Evolutionary conservation across 2,329 filamentous ascomycete genomes (phyloP).

Genomic region (Penicillium sp.): DNA sequence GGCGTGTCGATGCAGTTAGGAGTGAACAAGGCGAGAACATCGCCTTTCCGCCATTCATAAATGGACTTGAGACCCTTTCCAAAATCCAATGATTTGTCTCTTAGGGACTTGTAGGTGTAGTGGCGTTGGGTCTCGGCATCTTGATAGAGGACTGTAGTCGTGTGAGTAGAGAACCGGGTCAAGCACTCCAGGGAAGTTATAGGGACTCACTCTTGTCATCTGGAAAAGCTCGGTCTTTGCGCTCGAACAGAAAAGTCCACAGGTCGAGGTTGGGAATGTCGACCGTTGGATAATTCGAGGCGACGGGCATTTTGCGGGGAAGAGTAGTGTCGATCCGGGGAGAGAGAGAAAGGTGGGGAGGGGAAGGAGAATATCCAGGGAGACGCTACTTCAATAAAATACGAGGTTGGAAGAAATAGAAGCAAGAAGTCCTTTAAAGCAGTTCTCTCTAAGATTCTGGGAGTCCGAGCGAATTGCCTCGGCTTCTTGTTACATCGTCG

Average conservation of each 20-base stretch:
- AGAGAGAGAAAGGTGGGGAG: neutral
- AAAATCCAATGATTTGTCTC: conserved; percentile 63
- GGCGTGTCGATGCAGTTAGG: conserved; percentile 84
- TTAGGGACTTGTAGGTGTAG: conserved; percentile 67
- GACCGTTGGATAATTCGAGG: conserved; percentile 59
- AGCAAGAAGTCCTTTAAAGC: too few species aligned
- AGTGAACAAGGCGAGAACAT: conserved; percentile 75
- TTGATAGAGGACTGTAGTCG: conserved; percentile 63
- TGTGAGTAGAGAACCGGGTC: neutral
- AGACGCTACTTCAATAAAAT: too few species aligned
- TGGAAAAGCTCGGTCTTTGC: conserved; percentile 57
- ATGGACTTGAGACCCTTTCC: conserved; percentile 68
- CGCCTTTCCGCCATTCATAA: conserved; percentile 75
- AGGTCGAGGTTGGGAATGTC: conserved; percentile 69
- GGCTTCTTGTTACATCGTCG: too few species aligned
- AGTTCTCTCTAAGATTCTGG: too few species aligned
- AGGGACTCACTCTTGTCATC: conserved; percentile 62
- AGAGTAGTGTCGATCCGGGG: conserved; percentile 14
- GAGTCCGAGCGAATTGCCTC: too few species aligned
- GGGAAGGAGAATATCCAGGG: too few species aligned
- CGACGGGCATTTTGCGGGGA: conserved; percentile 58
- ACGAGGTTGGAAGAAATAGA: too few species aligned
- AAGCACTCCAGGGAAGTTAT: neutral
- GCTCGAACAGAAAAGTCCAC: conserved; percentile 72
- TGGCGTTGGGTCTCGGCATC: conserved; percentile 63